Evolutionary conservation across 257 asterid genomes (phyloP), one percentile per base, ranked within the genome.

Genomic region (Solanum peruvianum): DNA sequence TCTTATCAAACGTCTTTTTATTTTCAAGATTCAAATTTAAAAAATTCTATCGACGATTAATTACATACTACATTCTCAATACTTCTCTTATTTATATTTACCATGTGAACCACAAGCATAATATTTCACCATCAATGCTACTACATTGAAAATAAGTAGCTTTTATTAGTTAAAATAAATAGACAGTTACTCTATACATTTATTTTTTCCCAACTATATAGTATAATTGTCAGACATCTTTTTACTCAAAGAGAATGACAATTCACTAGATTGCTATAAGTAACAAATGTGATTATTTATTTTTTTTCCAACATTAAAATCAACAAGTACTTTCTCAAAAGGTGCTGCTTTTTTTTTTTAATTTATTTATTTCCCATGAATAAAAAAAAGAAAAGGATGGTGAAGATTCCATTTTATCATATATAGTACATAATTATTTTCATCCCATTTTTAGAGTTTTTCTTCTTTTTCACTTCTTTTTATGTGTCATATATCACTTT

Each of bases 381-480:
- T 25, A 11, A 64, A 10, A 11, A 11, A 14, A 25, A 18, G 11
- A 11, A n/a, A 11, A 25, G 81, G 52, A 31, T 31, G 70, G 75
- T 45, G 85, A 84, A 89, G 88, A 88, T 87, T 82, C 90, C 87
- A 86, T 87, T 81, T 87, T 81, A 16, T 25, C 85, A n/a, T 75
- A n/a, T 75, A 41, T 23, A 58, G 66, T 58, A 83, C 82, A 81
- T 18, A 77, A 62, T 9, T 58, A 47, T 81, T 77, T 85, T 84
- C 56, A 62, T 81, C 49, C 87, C 42, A 42, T 47, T 76, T 71
- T 73, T 66, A 60, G 88, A 81, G 20, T 49, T 15, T 88, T 77
- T 81, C 42, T 21, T 77, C 42, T 75, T 89, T 90, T 90, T 90
- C 90, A 88, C 89, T 88, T 91, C 89, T 89, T 86, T 88, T 87